Conservation (phyloP, 768 basidiomycete species). For the Boletus pseudopeckii region DNA sequence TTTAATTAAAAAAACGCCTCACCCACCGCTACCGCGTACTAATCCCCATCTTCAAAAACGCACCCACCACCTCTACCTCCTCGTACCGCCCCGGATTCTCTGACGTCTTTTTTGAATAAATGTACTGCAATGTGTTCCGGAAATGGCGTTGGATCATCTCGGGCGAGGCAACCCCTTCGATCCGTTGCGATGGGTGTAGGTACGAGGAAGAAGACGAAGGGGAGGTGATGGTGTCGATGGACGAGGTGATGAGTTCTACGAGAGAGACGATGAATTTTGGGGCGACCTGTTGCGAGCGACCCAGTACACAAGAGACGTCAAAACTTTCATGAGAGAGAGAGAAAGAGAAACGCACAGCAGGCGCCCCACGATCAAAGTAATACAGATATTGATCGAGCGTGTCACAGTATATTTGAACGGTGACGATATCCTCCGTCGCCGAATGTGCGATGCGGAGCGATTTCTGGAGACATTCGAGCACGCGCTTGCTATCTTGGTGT, state of each 20-base stretch:
- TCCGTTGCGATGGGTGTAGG: conserved; percentile 82
- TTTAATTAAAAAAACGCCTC: neutral
- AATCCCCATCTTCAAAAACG: conserved; percentile 85
- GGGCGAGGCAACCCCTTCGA: conserved; percentile 89
- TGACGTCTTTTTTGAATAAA: conserved; percentile 65
- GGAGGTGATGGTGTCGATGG: conserved; percentile 87
- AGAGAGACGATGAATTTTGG: conserved; percentile 96
- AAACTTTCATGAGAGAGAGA: neutral
- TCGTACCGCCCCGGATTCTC: conserved; percentile 56
- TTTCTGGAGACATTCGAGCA: conserved; percentile 96
- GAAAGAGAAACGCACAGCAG: conserved; percentile 59
- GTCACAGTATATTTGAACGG: conserved; percentile 93
- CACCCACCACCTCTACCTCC: conserved; percentile 86
- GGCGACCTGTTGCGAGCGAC: conserved; percentile 55
- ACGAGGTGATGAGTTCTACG: conserved; percentile 91
- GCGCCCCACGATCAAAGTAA: conserved; percentile 90
- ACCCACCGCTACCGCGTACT: conserved; percentile 40
- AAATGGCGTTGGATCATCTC: conserved; percentile 96
- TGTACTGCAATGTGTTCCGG: conserved; percentile 82
- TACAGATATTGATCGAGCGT: conserved; percentile 95
- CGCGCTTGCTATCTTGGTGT: conserved; percentile 93
- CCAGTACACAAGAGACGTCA: neutral
- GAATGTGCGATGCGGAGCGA: conserved; percentile 94
- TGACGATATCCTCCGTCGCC: conserved; percentile 95
- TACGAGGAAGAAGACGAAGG: conserved; percentile 46